Base-by-base conservation (phyloP, 768 basidiomycete genomes). In the Mrakia frigida region DNA sequence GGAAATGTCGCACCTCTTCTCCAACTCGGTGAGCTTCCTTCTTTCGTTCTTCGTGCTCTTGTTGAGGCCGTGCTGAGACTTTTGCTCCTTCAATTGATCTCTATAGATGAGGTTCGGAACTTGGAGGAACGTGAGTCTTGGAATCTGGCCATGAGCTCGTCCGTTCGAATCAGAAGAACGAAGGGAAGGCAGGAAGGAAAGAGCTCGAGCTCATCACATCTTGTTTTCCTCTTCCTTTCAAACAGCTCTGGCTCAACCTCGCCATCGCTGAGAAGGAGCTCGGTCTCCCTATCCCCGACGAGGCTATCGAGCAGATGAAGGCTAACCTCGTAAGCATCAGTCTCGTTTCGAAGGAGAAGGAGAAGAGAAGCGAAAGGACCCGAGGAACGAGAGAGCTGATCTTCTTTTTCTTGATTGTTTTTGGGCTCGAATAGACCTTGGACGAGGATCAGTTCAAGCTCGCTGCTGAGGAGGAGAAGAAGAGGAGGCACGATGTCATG, bases 401-500 rank as follows among this genome's bases (percentile, higher is more conserved):
- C 39, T 37, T 25, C 25, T 25, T 39, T 11, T 7, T 16, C 21
- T 39, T 21, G 7, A 21, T 1, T 21, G n/a, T 1, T 37, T 6
- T 23, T 37, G 43, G n/a, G 41, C n/a, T 33, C 28, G 50, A 18
- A 41, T 80, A 95, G 94, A 83, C 90, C 65, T 84, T 98, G 41
- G 93, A 94, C 74, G 90, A 88, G 16, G 88, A 90, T 68, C 97
- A 99, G 85, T 96, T 98, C 81, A 90, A 90, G 79, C 87, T 92
- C 73, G 97, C 97, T 1, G 95, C 94, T 0, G 85, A 87, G 74
- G 97, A 99, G 83, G 97, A 99, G 85, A 98, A 97, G 86, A 97
- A 94, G 85, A 86, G 97, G 35, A 88, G 97, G 18, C 97, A 99
- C 85, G 97, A 99, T 84, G 97, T 99, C 61, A 99, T 99, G 97